Conservation (phyloP, 805 yeast genomes). For the Myxozyma geophila region DNA sequence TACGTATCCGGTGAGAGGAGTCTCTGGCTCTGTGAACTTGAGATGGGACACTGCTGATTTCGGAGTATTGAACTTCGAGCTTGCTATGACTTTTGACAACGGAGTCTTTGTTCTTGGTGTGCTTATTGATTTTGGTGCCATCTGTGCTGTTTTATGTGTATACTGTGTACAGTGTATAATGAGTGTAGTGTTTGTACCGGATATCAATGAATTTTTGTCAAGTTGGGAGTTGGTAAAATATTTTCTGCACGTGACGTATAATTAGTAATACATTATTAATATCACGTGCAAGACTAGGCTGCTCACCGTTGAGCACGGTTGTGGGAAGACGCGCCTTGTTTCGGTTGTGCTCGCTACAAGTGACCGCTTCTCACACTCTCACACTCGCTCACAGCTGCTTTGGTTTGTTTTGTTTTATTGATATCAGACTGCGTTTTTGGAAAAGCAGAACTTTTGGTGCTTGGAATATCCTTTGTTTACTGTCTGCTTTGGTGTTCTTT, state of each 20-base stretch:
- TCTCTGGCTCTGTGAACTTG: constrained; percentile 24
- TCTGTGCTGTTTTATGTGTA: background rate
- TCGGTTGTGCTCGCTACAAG: background rate
- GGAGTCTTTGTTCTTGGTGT: background rate
- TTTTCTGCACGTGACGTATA: background rate
- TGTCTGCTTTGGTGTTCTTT: background rate
- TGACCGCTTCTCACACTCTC: no score
- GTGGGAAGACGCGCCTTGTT: background rate
- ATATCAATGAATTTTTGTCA: no score
- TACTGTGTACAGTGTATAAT: background rate
- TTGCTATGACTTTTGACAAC: background rate
- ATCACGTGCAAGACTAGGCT: no score
- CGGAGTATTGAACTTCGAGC: constrained; percentile 5
- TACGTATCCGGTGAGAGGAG: constrained; percentile 24
- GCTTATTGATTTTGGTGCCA: background rate
- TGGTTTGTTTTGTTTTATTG: background rate
- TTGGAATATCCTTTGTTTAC: background rate
- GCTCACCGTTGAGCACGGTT: no score
- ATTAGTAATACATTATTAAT: background rate
- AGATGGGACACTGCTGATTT: constrained; percentile 13
- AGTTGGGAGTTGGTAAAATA: background rate
- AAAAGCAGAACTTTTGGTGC: no score
- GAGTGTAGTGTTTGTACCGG: no score
- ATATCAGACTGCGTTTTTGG: background rate
- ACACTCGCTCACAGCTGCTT: background rate